phyloP scores from a whole-genome alignment of 2,329 filamentous ascomycete genomes.

The Ophiostoma sp. region DNA sequence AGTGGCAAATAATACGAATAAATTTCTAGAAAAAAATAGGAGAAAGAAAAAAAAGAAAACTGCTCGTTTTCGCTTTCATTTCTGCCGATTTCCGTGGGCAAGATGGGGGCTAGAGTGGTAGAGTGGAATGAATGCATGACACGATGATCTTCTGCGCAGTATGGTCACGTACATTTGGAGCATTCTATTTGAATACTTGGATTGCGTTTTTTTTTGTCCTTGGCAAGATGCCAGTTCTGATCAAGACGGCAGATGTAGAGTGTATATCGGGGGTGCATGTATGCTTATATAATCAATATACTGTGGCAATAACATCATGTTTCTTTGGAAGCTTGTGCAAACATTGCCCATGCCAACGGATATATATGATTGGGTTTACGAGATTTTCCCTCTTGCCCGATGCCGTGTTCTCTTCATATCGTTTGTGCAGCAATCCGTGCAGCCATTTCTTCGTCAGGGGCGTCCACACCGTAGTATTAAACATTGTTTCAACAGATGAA shows the following conservation, averaged over 20 bases:
- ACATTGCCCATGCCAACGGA: background rate
- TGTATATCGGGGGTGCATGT: too few relatives aligned
- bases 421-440: background rate
- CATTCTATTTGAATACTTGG: background rate
- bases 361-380: too few relatives aligned
- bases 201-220: too few relatives aligned
- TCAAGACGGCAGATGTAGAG: too few relatives aligned
- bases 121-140: background rate
- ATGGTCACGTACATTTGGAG: background rate
- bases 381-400: background rate
- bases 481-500: background rate
- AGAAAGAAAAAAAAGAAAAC: background rate
- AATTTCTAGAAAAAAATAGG: background rate
- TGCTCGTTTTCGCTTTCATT: slow-evolving; percentile 1
- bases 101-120: background rate
- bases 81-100: background rate
- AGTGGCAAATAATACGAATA: background rate
- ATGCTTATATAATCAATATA: background rate
- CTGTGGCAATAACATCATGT: too few relatives aligned
- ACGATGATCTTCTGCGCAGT: background rate
- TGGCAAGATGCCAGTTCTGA: too few relatives aligned
- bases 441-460: background rate
- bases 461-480: too few relatives aligned
- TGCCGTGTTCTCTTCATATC: background rate
- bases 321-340: too few relatives aligned